Conservation (phyloP, 2,329 filamentous ascomycete species). For the Aspergillus alliaceus region DNA sequence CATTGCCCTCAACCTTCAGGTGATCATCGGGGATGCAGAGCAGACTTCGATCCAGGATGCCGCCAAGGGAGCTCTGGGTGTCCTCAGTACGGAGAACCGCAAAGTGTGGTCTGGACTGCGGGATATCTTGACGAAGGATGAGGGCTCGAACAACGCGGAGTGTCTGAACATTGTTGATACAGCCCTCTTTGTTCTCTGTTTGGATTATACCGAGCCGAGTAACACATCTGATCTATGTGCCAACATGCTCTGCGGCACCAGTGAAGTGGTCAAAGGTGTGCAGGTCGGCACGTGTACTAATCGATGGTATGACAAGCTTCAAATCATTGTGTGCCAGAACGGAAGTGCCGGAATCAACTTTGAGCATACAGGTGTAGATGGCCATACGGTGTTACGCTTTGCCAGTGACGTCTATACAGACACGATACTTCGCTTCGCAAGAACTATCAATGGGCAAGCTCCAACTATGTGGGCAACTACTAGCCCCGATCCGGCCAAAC, state of each 20-base stretch:
- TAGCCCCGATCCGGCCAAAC: constrained; percentile 88
- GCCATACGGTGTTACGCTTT: constrained; percentile 93
- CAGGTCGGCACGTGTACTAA: constrained; percentile 98
- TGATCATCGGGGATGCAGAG: constrained; percentile 85
- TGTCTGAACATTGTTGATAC: constrained; percentile 95
- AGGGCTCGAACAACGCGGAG: constrained; percentile 90
- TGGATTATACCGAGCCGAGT: constrained; percentile 86
- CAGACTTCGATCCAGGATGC: constrained; percentile 90
- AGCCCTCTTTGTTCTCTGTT: constrained; percentile 84
- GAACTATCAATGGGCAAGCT: constrained; percentile 90
- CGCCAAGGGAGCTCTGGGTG: constrained; percentile 90
- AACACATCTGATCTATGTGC: constrained; percentile 84
- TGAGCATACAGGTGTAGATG: constrained; percentile 96
- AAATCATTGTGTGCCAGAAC: constrained; percentile 99
- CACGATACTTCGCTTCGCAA: constrained; percentile 92
- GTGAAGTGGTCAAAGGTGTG: constrained; percentile 84
- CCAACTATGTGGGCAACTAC: constrained; percentile 88
- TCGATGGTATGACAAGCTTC: constrained; percentile 97
- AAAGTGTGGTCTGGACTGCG: constrained; percentile 93
- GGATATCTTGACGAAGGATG: constrained; percentile 81
- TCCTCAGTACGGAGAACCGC: constrained; percentile 92
- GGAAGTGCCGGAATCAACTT: constrained; percentile 99
- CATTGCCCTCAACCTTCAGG: constrained; percentile 84
- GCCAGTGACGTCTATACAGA: constrained; percentile 97
- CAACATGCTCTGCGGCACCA: constrained; percentile 98